Conservation (phyloP, 371 early-diverging fungal species). For the Rhizopus delemar region DNA sequence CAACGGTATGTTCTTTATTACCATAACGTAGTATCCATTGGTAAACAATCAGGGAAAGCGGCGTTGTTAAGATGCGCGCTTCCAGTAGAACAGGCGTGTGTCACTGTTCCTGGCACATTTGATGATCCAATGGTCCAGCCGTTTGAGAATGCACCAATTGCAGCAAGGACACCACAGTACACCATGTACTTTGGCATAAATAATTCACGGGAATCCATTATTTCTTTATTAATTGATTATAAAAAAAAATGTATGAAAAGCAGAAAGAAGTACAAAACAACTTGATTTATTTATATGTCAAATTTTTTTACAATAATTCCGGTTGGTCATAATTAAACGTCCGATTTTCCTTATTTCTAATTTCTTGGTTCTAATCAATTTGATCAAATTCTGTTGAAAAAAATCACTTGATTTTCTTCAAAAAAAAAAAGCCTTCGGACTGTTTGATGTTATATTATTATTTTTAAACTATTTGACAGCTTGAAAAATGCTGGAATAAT, state of each 20-base stretch:
- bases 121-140: constrained; percentile 53
- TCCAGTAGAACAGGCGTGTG: constrained; percentile 29
- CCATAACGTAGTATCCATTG: constrained; percentile 33
- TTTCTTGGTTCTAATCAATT: neutral
- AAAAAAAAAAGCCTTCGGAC: neutral
- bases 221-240: neutral
- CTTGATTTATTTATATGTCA: no score
- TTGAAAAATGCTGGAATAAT: neutral
- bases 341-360: neutral
- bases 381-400: neutral
- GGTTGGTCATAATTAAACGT: no score
- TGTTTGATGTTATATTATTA: neutral
- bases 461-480: neutral
- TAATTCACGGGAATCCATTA: constrained; percentile 47
- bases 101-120: constrained; percentile 44
- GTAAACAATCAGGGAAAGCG: constrained; percentile 38
- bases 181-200: constrained; percentile 46
- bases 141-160: constrained; percentile 42
- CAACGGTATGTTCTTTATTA: neutral
- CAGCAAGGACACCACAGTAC: constrained; percentile 39
- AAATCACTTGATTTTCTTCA: constrained; percentile 1
- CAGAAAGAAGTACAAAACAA: neutral
- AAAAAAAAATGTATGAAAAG: constrained; percentile 1
- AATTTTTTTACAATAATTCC: no score
- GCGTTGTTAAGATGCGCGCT: constrained; percentile 14